Evolutionary conservation across 768 basidiomycete genomes (phyloP).

Genomic region (Pleurotus giganteus): DNA sequence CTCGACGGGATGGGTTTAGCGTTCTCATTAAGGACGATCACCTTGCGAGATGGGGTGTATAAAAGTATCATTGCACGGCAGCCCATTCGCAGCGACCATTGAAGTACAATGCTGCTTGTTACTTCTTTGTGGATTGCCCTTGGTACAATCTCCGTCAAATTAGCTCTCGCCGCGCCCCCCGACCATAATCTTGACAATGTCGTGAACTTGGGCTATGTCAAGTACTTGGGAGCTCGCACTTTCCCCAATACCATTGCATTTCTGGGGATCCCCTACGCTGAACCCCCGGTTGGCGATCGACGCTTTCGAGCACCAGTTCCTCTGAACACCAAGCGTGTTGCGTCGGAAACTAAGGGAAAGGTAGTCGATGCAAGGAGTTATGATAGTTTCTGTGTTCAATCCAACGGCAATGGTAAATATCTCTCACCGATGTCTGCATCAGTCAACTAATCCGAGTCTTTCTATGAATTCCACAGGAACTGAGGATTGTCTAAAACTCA

Average conservation of each 20-base stretch:
- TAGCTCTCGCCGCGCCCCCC: no score
- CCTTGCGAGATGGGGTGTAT: no score
- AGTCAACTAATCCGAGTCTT: constrained; percentile 41
- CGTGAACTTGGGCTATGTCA: constrained; percentile 58
- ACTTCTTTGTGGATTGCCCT: no score
- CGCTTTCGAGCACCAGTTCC: constrained; percentile 55
- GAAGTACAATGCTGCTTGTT: no score
- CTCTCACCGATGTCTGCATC: not conserved
- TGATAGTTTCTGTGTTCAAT: constrained; percentile 60
- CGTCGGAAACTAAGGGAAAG: constrained; percentile 29
- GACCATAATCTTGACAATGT: constrained; percentile 23
- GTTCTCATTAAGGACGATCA: no score
- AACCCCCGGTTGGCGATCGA: constrained; percentile 50
- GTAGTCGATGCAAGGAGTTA: constrained; percentile 50
- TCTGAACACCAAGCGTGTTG: constrained; percentile 45
- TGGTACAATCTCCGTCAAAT: no score
- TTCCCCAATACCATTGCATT: constrained; percentile 55
- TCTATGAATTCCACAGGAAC: constrained; percentile 55
- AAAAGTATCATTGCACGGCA: no score
- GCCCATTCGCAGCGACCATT: no score
- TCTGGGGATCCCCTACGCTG: constrained; percentile 58
- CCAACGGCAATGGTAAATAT: constrained; percentile 42
- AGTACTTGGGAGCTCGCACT: constrained; percentile 51
- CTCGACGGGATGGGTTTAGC: no score
- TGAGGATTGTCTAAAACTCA: constrained; percentile 66